phyloP scores from a whole-genome alignment of 306 rosid species.

The Ammopiptanthus mongolicus region DNA sequence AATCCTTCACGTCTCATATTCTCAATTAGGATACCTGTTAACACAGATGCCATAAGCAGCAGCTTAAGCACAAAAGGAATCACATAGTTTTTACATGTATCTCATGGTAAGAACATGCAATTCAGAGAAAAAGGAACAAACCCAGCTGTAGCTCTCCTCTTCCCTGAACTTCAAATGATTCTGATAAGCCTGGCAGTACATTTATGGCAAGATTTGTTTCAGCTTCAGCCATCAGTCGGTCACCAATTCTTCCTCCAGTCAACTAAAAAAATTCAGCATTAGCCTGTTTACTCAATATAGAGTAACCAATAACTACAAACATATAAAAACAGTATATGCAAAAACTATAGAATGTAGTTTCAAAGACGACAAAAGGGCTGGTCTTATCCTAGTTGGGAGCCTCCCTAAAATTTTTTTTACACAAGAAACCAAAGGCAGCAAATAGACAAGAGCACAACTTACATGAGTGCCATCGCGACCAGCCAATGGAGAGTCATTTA shows the following conservation, averaged over 20 bases:
- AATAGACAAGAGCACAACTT: slow-evolving; percentile 39
- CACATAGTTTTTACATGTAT: neutral
- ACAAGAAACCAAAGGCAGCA: slow-evolving; percentile 7
- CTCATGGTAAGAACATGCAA: slow-evolving; percentile 5
- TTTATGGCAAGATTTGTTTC: slow-evolving; percentile 98
- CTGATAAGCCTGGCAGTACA: slow-evolving; percentile 92
- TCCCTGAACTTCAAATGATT: slow-evolving; percentile 96
- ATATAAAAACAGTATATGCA: neutral
- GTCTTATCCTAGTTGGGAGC: slow-evolving; percentile 2
- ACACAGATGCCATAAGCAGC: slow-evolving; percentile 21
- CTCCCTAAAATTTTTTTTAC: neutral
- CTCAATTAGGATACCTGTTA: slow-evolving; percentile 91
- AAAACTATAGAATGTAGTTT: slow-evolving; percentile 10
- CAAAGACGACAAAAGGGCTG: neutral
- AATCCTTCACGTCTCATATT: slow-evolving; percentile 99
- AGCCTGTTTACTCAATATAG: slow-evolving; percentile 27
- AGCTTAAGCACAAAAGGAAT: slow-evolving; percentile 1
- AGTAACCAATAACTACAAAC: slow-evolving; percentile 8
- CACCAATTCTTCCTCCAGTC: slow-evolving; percentile 93
- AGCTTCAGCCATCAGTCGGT: slow-evolving; percentile 85
- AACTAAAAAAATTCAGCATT: slow-evolving; percentile 45
- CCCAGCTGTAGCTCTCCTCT: slow-evolving; percentile 99
- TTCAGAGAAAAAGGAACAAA: slow-evolving; percentile 35
- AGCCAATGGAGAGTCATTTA: slow-evolving; percentile 94
- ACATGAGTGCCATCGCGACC: slow-evolving; percentile 98